phyloP scores from a whole-genome alignment of 192 early-diverging fungal species.

The Coemansia sp. region DNA sequence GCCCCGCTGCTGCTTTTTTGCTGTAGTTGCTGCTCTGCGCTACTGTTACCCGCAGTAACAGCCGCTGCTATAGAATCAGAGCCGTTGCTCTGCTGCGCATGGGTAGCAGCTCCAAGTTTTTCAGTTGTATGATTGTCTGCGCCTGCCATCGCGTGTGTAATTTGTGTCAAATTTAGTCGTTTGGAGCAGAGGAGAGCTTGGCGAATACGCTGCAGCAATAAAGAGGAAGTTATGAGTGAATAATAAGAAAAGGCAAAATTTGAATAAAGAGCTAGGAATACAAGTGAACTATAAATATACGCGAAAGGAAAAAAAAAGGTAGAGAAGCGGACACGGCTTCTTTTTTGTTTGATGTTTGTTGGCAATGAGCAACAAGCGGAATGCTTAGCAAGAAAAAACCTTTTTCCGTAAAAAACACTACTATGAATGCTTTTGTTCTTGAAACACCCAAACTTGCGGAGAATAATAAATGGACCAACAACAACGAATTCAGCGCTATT shows the following conservation, averaged over 20 bases:
- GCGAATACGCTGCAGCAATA: neutral
- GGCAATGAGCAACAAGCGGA: no score
- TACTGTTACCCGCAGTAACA: slow-evolving; percentile 5
- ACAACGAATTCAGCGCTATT: neutral
- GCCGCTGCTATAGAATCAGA: neutral
- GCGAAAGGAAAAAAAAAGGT: neutral
- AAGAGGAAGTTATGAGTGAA: neutral
- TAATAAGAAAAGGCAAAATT: neutral
- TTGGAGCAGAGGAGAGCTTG: neutral
- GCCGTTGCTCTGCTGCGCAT: slow-evolving; percentile 3
- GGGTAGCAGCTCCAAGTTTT: neutral
- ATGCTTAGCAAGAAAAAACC: no score
- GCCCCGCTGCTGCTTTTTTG: slow-evolving; percentile 8
- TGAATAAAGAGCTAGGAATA: slow-evolving; percentile 3
- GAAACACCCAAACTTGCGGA: slow-evolving; percentile 2
- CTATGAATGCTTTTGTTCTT: neutral
- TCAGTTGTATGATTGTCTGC: slow-evolving; percentile 16
- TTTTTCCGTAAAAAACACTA: neutral
- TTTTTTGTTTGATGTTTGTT: no score
- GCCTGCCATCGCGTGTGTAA: slow-evolving; percentile 18
- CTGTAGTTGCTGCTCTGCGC: slow-evolving; percentile 2
- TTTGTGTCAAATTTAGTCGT: neutral
- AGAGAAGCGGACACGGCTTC: no score
- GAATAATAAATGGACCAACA: neutral
- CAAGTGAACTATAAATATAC: neutral